Conservation (phyloP, 2,329 filamentous ascomycete species). For the Mariannaea sp. region DNA sequence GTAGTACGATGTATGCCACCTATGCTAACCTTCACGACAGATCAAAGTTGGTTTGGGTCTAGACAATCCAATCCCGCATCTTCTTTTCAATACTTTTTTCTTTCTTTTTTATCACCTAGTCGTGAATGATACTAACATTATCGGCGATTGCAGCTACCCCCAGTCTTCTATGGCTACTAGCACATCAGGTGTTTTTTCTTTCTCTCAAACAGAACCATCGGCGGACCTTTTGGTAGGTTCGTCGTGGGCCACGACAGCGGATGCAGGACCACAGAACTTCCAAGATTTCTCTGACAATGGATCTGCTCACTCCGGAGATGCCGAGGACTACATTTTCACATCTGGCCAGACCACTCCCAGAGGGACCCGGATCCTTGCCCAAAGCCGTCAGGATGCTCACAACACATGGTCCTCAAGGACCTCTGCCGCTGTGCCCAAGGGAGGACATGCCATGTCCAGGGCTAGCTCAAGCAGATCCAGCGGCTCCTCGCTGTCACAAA, state of each 20-base stretch:
- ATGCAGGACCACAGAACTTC: conserved; percentile 63
- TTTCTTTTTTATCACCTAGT: conserved; percentile 44
- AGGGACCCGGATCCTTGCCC: conserved; percentile 51
- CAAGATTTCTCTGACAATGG: conserved; percentile 57
- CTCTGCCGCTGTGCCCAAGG: conserved; percentile 39
- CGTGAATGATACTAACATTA: conserved; percentile 62
- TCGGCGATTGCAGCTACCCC: conserved; percentile 61
- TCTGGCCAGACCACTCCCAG: conserved; percentile 60
- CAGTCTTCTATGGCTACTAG: conserved; percentile 56
- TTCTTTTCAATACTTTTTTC: conserved; percentile 39
- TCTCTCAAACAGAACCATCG: conserved; percentile 64
- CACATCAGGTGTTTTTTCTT: conserved; percentile 59
- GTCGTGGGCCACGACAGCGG: conserved; percentile 61
- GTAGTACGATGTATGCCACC: conserved; percentile 23
- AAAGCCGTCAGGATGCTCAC: conserved; percentile 49
- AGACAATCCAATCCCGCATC: conserved; percentile 26
- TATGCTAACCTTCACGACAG: conserved; percentile 44
- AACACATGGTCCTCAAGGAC: conserved; percentile 54
- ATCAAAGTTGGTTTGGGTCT: conserved; percentile 62
- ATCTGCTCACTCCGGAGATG: conserved; percentile 56
- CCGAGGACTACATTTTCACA: conserved; percentile 60
- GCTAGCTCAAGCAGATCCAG: conserved; percentile 46
- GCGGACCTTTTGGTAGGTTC: conserved; percentile 59
- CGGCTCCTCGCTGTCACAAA: conserved; percentile 54
- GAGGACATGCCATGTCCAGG: conserved; percentile 48